A percentile compares a stretch with the other conserved stretches of the same genome.
These are phyloP conservation scores for Globisporangium mamillatum DNA, from an alignment of 352 stramenopile genomes.

Conservation along the genomic window DNA sequence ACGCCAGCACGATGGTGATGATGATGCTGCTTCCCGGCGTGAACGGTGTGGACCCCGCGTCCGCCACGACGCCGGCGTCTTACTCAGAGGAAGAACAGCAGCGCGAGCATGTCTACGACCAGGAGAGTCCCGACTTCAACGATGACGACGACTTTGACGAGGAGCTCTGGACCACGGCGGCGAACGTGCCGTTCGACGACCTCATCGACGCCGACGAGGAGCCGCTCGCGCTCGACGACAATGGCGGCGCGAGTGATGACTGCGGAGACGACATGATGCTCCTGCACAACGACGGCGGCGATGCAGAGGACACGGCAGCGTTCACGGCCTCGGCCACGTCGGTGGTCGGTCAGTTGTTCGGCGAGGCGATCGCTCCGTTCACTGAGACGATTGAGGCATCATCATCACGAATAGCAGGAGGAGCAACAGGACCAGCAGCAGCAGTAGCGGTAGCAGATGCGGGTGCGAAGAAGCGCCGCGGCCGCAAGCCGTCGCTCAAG, in stretches of 20 bases:
- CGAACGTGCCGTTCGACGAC: constrained; percentile 15
- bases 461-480: constrained; percentile 33
- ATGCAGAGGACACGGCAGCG: not conserved
- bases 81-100: constrained; percentile 20
- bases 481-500: constrained; percentile 39
- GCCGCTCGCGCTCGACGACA: constrained; percentile 8
- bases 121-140: constrained; percentile 15
- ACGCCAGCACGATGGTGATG: constrained; percentile 15
- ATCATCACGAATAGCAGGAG: not conserved
- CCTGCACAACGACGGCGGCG: not conserved
- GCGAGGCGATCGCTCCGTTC: not conserved
- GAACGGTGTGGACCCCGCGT: not conserved
- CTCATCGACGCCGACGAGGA: constrained; percentile 19
- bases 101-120: constrained; percentile 10
- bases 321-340: not conserved
- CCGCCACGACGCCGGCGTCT: not conserved
- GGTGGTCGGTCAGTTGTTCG: not conserved
- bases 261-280: not conserved
- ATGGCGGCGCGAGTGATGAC: not conserved
- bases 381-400: not conserved
- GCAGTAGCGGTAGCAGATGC: not conserved
- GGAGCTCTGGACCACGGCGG: constrained; percentile 14
- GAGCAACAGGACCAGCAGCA: not conserved
- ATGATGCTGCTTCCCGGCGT: constrained; percentile 16
- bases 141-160: constrained; percentile 20